phyloP scores from a whole-genome alignment of 257 asterid species.

The Nicotiana benthamiana region DNA sequence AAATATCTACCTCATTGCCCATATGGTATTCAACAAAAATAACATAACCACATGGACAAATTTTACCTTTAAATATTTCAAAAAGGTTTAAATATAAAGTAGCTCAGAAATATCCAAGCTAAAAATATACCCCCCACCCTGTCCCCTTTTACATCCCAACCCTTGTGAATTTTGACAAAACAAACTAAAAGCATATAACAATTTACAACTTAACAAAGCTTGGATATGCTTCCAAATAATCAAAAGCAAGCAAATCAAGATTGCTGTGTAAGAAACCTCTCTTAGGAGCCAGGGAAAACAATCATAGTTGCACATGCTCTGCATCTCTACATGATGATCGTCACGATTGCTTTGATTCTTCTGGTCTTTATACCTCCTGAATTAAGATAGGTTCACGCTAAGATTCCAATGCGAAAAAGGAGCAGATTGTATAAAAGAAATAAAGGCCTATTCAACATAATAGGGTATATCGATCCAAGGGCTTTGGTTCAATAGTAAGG shows the following conservation, averaged over 20 bases:
- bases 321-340: conserved; percentile 49
- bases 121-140: conserved; percentile 8
- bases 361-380: conserved; percentile 64
- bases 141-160: conserved; percentile 22
- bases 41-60: conserved; percentile 29
- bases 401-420: neutral
- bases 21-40: conserved; percentile 26
- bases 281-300: conserved; percentile 11
- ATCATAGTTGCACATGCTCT: conserved; percentile 50
- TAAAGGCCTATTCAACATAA: neutral
- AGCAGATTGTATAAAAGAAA: neutral
- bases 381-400: neutral
- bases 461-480: neutral
- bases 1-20: conserved; percentile 17
- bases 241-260: conserved; percentile 11
- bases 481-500: neutral
- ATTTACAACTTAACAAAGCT: conserved; percentile 44
- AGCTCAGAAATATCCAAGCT: conserved; percentile 23
- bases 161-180: conserved; percentile 27
- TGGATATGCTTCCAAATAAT: conserved; percentile 6
- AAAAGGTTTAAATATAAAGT: neutral
- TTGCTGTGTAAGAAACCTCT: conserved; percentile 22
- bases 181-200: conserved; percentile 59
- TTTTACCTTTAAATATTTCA: neutral
- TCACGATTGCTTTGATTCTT: conserved; percentile 48